Base-by-base conservation (phyloP, 106 monocot genomes). In the Dioscorea alata region DNA sequence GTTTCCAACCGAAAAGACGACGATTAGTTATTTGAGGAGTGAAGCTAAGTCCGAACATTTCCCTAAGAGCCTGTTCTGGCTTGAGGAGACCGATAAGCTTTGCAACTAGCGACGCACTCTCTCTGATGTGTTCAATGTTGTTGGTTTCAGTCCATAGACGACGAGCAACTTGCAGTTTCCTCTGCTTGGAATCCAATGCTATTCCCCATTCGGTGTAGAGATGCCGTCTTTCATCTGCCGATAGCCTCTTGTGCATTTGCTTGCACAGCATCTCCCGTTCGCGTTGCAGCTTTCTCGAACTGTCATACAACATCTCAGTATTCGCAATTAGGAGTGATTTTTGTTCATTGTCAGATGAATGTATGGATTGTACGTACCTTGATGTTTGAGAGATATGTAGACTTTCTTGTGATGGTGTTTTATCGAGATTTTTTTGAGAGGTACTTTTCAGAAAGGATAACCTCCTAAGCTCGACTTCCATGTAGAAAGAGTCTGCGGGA, bases 401-500 rank as follows among this genome's bases (percentile, higher is more conserved):
- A 42, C 42, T 6, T 1, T 42, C 42, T 42, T 42, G 42, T 5
- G 6, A 6, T 6, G 5, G 42, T 42, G 42, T 42, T 5, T 10
- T 42, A 42, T 42, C 42, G 6, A 42, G 52, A 58, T 69, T 68
- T 54, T 14, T 22, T 13, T 13, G 57, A 66, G 73, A 84, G 16
- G 71, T 69, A 60, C 35, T 79, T 64, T 80, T 90, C 5, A 99
- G 66, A 67, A 93, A 99, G 48, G 82, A 81, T 20, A 99, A 71
- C 65, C 99, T 80, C 72, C 93, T 80, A 49, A 88, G 79, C 72
- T 99, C 99, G n/a, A 99, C 93, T 72, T 99, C 99, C 83, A 99
- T 83, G 77, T 99, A 99, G 65, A 99, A 90, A 13, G 93, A 85
- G 53, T 99, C 99, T 7, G 85, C 33, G 23, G 87, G 87, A 57